phyloP scores from a whole-genome alignment of 2,329 filamentous ascomycete species.

The Fusarium tanahbumbuense region DNA sequence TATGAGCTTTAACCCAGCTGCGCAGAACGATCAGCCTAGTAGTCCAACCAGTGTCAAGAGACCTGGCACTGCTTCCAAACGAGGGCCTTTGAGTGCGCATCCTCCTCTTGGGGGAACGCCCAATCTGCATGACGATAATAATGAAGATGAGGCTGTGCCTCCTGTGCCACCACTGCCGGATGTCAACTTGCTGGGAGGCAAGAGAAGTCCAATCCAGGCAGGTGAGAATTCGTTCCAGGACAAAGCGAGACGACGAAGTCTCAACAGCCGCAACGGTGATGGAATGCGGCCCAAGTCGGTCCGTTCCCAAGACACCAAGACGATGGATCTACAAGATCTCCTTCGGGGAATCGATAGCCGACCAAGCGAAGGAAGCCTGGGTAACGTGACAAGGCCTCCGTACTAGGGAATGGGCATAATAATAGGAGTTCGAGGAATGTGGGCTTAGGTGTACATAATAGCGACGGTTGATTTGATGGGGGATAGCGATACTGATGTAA shows the following conservation, averaged over 20 bases:
- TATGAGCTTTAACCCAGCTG: constrained; percentile 66
- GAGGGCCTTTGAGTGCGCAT: constrained; percentile 59
- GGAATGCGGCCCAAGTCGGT: constrained; percentile 52
- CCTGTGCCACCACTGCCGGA: constrained; percentile 68
- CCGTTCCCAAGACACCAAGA: constrained; percentile 49
- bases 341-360: constrained; percentile 63
- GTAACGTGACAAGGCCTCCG: constrained; percentile 61
- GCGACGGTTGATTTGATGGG: constrained; percentile 32
- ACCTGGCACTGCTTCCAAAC: constrained; percentile 52
- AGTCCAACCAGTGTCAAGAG: constrained; percentile 49
- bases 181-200: constrained; percentile 48
- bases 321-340: constrained; percentile 62
- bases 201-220: constrained; percentile 45
- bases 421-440: constrained; percentile 17
- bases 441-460: constrained; percentile 20
- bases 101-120: constrained; percentile 50
- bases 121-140: constrained; percentile 48
- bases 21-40: constrained; percentile 47
- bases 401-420: constrained; percentile 53
- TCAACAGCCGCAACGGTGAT: constrained; percentile 58
- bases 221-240: constrained; percentile 52
- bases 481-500: constrained; percentile 34
- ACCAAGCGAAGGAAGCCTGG: constrained; percentile 58
- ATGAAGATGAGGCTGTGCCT: constrained; percentile 58
- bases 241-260: constrained; percentile 51